phyloP scores from a whole-genome alignment of 768 basidiomycete genomes.

The Leccinum ochraceum region DNA sequence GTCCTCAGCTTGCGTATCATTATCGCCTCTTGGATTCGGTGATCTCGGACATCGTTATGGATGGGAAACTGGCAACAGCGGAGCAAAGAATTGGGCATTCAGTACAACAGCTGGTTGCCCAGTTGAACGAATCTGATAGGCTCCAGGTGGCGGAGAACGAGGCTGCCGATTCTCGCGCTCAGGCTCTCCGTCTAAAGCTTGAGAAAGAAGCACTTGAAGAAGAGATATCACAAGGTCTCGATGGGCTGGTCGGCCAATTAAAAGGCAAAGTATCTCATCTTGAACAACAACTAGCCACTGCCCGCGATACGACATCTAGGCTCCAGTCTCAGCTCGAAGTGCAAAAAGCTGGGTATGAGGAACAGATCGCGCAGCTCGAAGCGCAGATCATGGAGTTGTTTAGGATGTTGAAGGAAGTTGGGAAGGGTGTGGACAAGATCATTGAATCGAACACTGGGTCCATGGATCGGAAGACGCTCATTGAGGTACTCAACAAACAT shows the following conservation, averaged over 20 bases:
- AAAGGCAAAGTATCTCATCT: constrained; percentile 67
- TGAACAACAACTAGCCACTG: constrained; percentile 77
- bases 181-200: constrained; percentile 63
- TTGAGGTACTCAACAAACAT: constrained; percentile 78
- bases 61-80: constrained; percentile 83
- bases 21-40: constrained; percentile 91
- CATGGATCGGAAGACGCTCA: constrained; percentile 81
- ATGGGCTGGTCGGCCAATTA: constrained; percentile 81
- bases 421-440: constrained; percentile 49
- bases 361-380: constrained; percentile 85
- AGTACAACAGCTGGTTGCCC: constrained; percentile 84
- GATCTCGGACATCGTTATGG: constrained; percentile 88
- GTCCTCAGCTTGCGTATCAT: constrained; percentile 79
- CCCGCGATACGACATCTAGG: constrained; percentile 74
- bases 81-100: constrained; percentile 86
- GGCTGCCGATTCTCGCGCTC: constrained; percentile 62
- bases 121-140: constrained; percentile 88
- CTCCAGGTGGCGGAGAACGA: constrained; percentile 80
- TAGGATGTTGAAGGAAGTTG: constrained; percentile 85
- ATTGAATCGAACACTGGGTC: constrained; percentile 57
- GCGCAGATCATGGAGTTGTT: constrained; percentile 93
- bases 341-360: constrained; percentile 80
- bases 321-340: constrained; percentile 76
- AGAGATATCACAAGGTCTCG: constrained; percentile 77
- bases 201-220: constrained; percentile 85